phyloP scores from a whole-genome alignment of 2,329 filamentous ascomycete species.

The Monilinia vaccinii-corymbosi region DNA sequence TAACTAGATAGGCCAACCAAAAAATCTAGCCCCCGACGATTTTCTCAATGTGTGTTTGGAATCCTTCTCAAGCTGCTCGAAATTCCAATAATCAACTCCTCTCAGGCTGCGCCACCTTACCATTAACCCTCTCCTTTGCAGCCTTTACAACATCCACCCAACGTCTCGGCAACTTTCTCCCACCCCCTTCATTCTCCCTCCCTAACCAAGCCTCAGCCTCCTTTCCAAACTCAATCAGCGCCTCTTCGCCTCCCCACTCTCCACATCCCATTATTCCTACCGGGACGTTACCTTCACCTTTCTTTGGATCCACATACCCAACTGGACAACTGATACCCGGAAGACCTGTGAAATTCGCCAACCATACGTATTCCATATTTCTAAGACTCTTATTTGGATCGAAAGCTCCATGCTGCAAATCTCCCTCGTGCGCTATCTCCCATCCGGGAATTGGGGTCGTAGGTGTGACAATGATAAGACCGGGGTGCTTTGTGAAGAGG shows the following conservation, averaged over 20 bases:
- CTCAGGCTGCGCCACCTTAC: slow-evolving; percentile 33
- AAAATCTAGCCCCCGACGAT: not conserved
- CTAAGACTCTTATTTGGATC: slow-evolving; percentile 66
- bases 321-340: slow-evolving; percentile 68
- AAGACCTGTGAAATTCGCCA: slow-evolving; percentile 74
- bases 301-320: slow-evolving; percentile 48
- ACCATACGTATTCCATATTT: slow-evolving; percentile 78
- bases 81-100: not conserved
- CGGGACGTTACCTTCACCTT: slow-evolving; percentile 47
- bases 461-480: slow-evolving; percentile 70
- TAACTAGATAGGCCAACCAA: not conserved
- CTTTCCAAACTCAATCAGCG: slow-evolving; percentile 49
- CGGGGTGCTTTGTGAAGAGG: slow-evolving; percentile 62
- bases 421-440: slow-evolving; percentile 43
- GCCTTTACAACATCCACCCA: slow-evolving; percentile 50
- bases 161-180: slow-evolving; percentile 40
- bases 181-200: slow-evolving; percentile 38
- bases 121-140: slow-evolving; percentile 43
- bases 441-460: slow-evolving; percentile 70
- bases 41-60: not conserved
- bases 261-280: slow-evolving; percentile 55
- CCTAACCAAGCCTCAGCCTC: slow-evolving; percentile 48
- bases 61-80: not conserved
- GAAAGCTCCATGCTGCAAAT: slow-evolving; percentile 61
- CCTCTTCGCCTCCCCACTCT: slow-evolving; percentile 59